A percentile compares a stretch with the other conserved stretches of the same genome.
Conservation (phyloP, 768 basidiomycete species). For the Psilocybe sp. region DNA sequence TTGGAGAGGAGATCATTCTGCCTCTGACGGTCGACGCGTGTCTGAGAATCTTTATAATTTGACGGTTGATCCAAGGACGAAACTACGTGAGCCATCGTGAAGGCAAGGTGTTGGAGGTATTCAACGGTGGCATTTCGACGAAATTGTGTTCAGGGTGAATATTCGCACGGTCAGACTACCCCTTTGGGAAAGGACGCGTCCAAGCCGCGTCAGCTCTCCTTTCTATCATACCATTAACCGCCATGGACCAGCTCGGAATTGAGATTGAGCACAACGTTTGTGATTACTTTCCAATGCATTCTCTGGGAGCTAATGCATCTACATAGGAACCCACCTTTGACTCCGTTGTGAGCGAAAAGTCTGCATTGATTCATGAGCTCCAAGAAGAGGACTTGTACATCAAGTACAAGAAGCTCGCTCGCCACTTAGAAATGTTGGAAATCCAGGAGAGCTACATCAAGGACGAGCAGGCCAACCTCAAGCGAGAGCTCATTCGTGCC, state of each 20-base stretch:
- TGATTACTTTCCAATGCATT: constrained; percentile 5
- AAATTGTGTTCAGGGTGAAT: constrained; percentile 1
- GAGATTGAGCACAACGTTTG: constrained; percentile 77
- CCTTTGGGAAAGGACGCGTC: constrained; percentile 35
- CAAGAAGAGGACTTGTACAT: constrained; percentile 94
- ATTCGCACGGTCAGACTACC: constrained; percentile 36
- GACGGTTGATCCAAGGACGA: constrained; percentile 87
- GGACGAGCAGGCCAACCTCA: constrained; percentile 96
- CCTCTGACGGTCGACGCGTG: constrained; percentile 70
- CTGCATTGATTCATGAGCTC: constrained; percentile 79
- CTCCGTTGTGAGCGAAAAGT: constrained; percentile 85
- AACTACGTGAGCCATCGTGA: constrained; percentile 82
- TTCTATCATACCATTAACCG: constrained; percentile 19
- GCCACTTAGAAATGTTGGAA: constrained; percentile 93
- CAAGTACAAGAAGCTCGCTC: constrained; percentile 94
- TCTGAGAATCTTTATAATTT: constrained; percentile 94
- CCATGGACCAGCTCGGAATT: constrained; percentile 90
- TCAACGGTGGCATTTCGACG: not conserved
- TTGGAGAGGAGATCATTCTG: constrained; percentile 81
- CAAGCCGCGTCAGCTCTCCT: constrained; percentile 48
- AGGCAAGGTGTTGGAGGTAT: constrained; percentile 6
- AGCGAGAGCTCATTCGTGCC: constrained; percentile 95
- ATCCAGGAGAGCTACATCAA: constrained; percentile 97
- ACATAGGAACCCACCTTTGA: constrained; percentile 89
- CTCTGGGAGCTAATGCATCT: constrained; percentile 3